Percentiles rank a stretch among this genome's conserved stretches.
These are phyloP conservation scores for Dactylellina drechsleri DNA, from an alignment of 2,329 filamentous ascomycete genomes.

Conservation along the genomic window DNA sequence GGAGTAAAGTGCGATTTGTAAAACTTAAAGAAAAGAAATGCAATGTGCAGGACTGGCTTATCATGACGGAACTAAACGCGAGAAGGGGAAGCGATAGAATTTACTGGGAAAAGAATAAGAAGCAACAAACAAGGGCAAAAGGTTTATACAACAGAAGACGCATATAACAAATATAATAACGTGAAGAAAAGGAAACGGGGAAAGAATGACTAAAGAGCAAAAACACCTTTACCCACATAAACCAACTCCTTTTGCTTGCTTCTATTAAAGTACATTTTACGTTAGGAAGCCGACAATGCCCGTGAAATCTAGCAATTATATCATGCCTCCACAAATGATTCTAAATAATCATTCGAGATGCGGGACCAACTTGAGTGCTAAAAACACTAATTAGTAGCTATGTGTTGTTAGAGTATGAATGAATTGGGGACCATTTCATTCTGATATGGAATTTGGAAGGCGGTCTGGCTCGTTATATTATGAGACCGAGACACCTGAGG, in stretches of 20 bases:
- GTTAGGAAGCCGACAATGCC: constrained; percentile 43
- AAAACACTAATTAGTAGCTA: constrained; percentile 4
- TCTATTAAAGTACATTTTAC: constrained; percentile 55
- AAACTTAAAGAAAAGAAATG: neutral
- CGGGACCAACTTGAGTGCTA: constrained; percentile 7
- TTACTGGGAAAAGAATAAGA: neutral
- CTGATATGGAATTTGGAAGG: constrained; percentile 42
- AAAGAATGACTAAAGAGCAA: constrained; percentile 8
- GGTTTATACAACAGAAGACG: neutral
- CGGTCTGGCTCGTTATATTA: constrained; percentile 25
- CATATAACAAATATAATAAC: constrained; percentile 3
- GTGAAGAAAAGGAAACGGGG: neutral
- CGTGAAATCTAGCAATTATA: constrained; percentile 36
- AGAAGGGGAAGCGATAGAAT: neutral
- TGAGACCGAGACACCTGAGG: constrained; percentile 44
- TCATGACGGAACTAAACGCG: neutral
- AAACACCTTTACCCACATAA: constrained; percentile 50
- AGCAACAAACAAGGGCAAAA: neutral
- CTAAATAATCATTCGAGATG: constrained; percentile 10
- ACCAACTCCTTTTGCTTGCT: constrained; percentile 54
- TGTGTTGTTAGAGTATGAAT: constrained; percentile 36
- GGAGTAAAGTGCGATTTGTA: neutral
- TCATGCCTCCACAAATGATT: constrained; percentile 33
- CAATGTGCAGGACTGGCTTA: neutral
- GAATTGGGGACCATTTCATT: constrained; percentile 47